These are phyloP conservation scores for Phytophthora sp. DNA, from an alignment of 352 stramenopile species.

Conservation along the genomic window DNA sequence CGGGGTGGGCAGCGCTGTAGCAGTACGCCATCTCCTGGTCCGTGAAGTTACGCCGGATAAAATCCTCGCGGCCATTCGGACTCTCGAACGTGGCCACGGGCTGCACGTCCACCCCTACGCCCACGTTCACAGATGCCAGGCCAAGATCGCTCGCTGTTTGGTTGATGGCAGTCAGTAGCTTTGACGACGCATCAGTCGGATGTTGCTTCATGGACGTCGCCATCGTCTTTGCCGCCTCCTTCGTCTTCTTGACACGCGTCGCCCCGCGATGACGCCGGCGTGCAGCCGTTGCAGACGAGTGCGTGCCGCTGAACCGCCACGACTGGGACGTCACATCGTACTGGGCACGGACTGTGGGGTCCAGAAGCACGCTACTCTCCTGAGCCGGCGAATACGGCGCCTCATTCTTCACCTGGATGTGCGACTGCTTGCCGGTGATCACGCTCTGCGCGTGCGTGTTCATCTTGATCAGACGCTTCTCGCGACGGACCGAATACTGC, in stretches of 20 bases:
- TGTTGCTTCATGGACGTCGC: conserved; percentile 23
- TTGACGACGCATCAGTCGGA: conserved; percentile 41
- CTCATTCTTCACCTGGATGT: conserved; percentile 85
- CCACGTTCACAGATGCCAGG: conserved; percentile 56
- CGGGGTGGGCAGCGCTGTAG: conserved; percentile 74
- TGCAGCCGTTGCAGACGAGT: conserved; percentile 44
- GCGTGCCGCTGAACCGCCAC: conserved; percentile 70
- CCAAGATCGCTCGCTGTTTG: conserved; percentile 55
- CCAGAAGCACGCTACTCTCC: conserved; percentile 87
- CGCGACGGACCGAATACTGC: conserved; percentile 62
- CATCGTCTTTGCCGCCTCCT: conserved; percentile 36
- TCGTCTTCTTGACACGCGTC: conserved; percentile 57
- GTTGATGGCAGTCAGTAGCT: conserved; percentile 62
- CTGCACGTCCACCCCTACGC: conserved; percentile 86
- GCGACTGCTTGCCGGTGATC: conserved; percentile 73
- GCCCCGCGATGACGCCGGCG: conserved; percentile 39
- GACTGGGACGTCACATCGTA: conserved; percentile 70
- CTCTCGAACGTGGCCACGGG: conserved; percentile 85
- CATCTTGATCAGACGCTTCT: conserved; percentile 70
- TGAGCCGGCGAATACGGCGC: conserved; percentile 83
- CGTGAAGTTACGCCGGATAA: conserved; percentile 90
- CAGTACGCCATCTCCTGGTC: conserved; percentile 88
- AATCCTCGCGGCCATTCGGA: conserved; percentile 76
- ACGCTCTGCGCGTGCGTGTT: conserved; percentile 82
- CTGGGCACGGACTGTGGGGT: conserved; percentile 77